These are phyloP conservation scores for Rhizopogon salebrosus DNA, from an alignment of 768 basidiomycete species.

Conservation along the genomic window DNA sequence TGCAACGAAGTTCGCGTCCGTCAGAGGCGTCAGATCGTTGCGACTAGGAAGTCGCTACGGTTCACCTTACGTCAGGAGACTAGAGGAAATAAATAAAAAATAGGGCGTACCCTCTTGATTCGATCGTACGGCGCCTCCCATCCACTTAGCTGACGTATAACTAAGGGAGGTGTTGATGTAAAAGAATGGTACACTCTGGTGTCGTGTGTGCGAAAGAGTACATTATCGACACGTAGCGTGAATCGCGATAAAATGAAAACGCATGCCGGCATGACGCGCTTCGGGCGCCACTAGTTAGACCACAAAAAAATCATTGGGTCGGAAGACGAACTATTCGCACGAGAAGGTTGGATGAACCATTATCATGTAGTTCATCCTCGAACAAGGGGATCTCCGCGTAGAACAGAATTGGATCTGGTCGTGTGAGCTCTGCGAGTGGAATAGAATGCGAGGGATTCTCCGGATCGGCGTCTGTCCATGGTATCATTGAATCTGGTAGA, in stretches of 20 bases:
- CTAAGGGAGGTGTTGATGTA: conserved; percentile 45
- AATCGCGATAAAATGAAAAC: conserved; percentile 88
- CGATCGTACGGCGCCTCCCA: conserved; percentile 88
- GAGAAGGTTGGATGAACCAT: conserved; percentile 81
- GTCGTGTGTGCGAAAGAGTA: conserved; percentile 87
- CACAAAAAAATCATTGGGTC: not conserved
- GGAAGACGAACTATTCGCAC: conserved; percentile 74
- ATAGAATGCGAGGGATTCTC: conserved; percentile 59
- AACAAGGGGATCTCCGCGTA: conserved; percentile 93
- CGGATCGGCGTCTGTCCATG: conserved; percentile 54
- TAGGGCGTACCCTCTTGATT: conserved; percentile 61
- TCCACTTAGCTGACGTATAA: conserved; percentile 80
- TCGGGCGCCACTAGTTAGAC: conserved; percentile 2
- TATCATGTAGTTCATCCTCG: conserved; percentile 97
- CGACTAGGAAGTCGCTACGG: conserved; percentile 60
- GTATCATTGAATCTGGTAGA: conserved; percentile 15
- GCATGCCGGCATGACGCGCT: conserved; percentile 97
- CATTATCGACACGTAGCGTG: conserved; percentile 91
- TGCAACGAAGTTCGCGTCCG: conserved; percentile 79
- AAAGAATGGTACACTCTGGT: conserved; percentile 90
- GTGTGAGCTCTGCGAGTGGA: conserved; percentile 78
- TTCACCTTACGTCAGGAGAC: not conserved
- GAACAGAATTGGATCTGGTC: conserved; percentile 95
- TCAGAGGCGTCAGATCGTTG: conserved; percentile 83
- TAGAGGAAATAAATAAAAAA: not conserved